These are phyloP conservation scores for Desmodesmus armatus DNA, from an alignment of 139 green algal genomes.

Conservation along the genomic window DNA sequence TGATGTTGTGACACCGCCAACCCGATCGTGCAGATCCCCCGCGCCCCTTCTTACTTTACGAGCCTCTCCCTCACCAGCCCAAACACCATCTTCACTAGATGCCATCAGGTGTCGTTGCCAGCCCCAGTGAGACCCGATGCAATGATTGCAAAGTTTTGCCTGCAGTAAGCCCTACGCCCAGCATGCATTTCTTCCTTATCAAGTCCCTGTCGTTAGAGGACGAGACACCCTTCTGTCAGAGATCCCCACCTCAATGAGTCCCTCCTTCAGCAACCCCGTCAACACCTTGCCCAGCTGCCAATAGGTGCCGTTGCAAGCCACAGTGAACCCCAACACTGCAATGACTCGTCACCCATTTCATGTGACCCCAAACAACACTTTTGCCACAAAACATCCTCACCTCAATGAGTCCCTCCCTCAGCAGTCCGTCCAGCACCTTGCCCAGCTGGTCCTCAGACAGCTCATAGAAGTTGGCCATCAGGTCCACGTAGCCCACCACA, in stretches of 20 bases:
- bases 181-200: too few species aligned
- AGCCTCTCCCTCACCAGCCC: too few species aligned
- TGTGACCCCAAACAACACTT: too few species aligned
- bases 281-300: not conserved
- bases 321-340: not conserved
- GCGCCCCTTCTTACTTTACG: too few species aligned
- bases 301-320: not conserved
- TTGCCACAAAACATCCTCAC: too few species aligned
- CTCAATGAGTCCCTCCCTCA: conserved; percentile 27
- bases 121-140: too few species aligned
- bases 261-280: not conserved
- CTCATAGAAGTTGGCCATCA: not conserved
- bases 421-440: conserved; percentile 22
- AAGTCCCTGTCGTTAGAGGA: not conserved
- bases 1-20: too few species aligned
- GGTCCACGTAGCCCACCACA: conserved; percentile 35
- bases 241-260: not conserved
- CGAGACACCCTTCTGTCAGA: not conserved
- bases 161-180: not conserved
- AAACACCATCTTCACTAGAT: too few species aligned
- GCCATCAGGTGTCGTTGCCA: too few species aligned
- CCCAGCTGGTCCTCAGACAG: conserved; percentile 3
- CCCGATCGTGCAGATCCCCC: too few species aligned
- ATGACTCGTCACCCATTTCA: not conserved
- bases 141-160: not conserved